phyloP scores from a whole-genome alignment of 192 early-diverging fungal genomes.

The Diversispora epigaea region DNA sequence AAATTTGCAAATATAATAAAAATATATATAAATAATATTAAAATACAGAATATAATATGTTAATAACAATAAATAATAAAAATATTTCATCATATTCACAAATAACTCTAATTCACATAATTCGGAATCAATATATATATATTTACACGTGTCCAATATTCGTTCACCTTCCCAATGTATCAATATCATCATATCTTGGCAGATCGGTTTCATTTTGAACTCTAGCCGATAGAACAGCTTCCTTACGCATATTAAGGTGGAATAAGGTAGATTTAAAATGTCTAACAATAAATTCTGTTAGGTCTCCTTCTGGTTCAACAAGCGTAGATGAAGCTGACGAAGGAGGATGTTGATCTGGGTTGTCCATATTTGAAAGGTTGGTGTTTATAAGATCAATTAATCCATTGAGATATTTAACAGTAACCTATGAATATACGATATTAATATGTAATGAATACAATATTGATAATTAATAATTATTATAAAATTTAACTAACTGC shows the following conservation, averaged over 20 bases:
- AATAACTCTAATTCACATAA: too few species aligned
- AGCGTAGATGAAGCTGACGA: conserved; percentile 64
- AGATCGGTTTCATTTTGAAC: conserved; percentile 11
- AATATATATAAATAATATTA: too few species aligned
- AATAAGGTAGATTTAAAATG: conserved; percentile 72
- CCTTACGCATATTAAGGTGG: conserved; percentile 57
- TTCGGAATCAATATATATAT: too few species aligned
- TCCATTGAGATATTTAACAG: conserved; percentile 89
- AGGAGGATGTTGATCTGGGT: conserved; percentile 64
- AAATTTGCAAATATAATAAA: too few species aligned
- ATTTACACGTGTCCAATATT: too few species aligned
- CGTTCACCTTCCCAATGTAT: neutral
- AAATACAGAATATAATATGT: too few species aligned
- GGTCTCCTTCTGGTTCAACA: conserved; percentile 56
- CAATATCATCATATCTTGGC: conserved; percentile 26
- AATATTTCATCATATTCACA: too few species aligned
- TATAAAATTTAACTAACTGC: conserved; percentile 54
- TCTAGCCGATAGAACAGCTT: conserved; percentile 32
- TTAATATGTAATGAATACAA: neutral
- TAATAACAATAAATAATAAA: too few species aligned
- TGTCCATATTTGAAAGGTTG: conserved; percentile 72
- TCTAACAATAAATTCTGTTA: conserved; percentile 65
- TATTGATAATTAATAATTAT: neutral
- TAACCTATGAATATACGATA: conserved; percentile 57
- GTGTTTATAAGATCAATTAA: conserved; percentile 94